Evolutionary conservation across 1,284 basidiomycete genomes (phyloP).

Genomic region (Pisolithus thermaeus): DNA sequence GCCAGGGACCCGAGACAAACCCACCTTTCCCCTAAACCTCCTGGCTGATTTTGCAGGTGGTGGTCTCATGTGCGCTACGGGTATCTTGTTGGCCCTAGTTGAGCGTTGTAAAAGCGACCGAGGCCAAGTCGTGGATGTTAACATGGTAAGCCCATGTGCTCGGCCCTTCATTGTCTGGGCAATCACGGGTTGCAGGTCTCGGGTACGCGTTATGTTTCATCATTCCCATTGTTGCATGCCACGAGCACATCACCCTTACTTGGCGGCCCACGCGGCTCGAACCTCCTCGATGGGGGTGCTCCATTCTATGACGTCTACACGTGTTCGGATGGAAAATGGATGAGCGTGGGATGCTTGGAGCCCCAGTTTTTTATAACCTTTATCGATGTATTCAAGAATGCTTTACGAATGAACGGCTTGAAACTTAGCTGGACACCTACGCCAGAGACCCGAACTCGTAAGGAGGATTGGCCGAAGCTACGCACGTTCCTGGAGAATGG

Average conservation of each 20-base stretch:
- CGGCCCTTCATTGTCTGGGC: background rate
- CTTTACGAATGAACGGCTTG: constrained; percentile 40
- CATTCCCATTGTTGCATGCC: constrained; percentile 59
- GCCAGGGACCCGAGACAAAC: constrained; percentile 58
- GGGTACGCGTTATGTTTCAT: constrained; percentile 71
- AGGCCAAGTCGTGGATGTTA: constrained; percentile 72
- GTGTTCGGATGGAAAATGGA: constrained; percentile 68
- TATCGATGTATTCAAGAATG: constrained; percentile 49
- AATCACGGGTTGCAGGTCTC: constrained; percentile 48
- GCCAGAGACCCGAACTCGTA: constrained; percentile 44
- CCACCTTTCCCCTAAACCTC: constrained; percentile 70
- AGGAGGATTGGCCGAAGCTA: constrained; percentile 56
- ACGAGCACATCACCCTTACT: constrained; percentile 36
- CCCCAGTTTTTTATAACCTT: constrained; percentile 64
- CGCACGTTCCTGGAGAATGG: constrained; percentile 54
- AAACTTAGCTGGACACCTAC: constrained; percentile 49
- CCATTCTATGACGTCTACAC: constrained; percentile 77
- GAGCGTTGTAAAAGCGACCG: constrained; percentile 57
- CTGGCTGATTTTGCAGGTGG: constrained; percentile 83
- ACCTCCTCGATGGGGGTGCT: constrained; percentile 71
- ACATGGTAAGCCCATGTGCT: constrained; percentile 55
- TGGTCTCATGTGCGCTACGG: constrained; percentile 66
- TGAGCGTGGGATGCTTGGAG: constrained; percentile 74
- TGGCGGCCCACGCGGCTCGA: constrained; percentile 48
- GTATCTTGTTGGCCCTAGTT: constrained; percentile 71